phyloP scores from a whole-genome alignment of 228 moss, liverwort and hornwort species.

The Sphagnum magellanicum region DNA sequence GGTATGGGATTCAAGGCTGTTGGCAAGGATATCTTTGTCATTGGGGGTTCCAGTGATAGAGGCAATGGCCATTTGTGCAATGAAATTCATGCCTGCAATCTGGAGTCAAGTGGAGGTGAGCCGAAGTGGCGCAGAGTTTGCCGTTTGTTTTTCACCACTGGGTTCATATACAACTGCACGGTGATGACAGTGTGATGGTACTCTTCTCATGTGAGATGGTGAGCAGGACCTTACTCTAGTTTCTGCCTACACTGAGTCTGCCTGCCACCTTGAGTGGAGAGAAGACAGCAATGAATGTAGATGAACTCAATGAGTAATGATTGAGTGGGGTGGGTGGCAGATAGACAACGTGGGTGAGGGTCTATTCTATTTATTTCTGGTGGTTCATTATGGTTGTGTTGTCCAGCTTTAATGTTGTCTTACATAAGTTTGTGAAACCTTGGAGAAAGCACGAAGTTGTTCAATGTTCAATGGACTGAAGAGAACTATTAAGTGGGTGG shows the following conservation, averaged over 20 bases:
- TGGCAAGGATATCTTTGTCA: conserved; percentile 43
- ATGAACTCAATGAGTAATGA: not conserved
- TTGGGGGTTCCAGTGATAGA: conserved; percentile 40
- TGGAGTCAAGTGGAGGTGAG: conserved; percentile 14
- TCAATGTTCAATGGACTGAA: conserved; percentile 22
- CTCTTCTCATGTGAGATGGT: conserved; percentile 4
- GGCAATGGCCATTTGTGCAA: conserved; percentile 30
- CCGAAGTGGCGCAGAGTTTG: conserved; percentile 48
- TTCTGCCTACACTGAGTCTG: not conserved
- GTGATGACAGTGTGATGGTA: conserved; percentile 43
- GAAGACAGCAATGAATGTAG: not conserved
- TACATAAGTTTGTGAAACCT: not conserved
- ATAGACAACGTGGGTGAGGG: not conserved
- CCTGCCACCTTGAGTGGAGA: not conserved
- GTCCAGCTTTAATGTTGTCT: not conserved
- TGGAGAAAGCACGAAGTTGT: conserved; percentile 9
- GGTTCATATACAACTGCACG: conserved; percentile 52
- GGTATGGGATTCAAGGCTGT: conserved; percentile 53
- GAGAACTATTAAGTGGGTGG: conserved; percentile 11
- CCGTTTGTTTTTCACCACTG: conserved; percentile 31
- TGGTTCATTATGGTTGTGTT: not conserved
- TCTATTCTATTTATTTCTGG: not conserved
- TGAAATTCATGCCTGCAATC: conserved; percentile 55
- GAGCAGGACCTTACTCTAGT: not conserved
- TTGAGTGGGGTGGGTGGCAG: conserved; percentile 2